Evolutionary conservation across 1,284 basidiomycete genomes (phyloP).

Genomic region (Microbotryum silenes-acaulis): DNA sequence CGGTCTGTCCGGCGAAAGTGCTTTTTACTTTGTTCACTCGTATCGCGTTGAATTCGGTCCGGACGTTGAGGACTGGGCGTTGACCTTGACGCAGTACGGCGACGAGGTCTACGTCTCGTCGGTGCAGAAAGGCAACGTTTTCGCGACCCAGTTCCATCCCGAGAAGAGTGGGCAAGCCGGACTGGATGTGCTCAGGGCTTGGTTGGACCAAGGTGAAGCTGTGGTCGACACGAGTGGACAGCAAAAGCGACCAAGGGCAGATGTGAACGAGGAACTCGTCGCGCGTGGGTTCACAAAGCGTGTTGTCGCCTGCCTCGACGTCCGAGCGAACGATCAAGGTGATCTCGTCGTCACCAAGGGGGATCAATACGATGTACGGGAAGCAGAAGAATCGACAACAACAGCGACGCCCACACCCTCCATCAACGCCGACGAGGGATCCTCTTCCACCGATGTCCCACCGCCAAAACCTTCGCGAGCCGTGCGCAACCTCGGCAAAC

Average conservation of each 20-base stretch:
- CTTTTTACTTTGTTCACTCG: conserved; percentile 98
- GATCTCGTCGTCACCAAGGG: conserved; percentile 99
- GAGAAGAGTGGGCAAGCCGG: conserved; percentile 96
- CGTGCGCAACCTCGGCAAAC: conserved; percentile 96
- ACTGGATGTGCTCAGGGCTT: conserved; percentile 67
- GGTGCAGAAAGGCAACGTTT: conserved; percentile 77
- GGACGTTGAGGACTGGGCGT: conserved; percentile 58
- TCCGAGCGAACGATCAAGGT: conserved; percentile 88
- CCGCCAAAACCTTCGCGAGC: conserved; percentile 45
- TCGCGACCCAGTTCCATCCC: conserved; percentile 95
- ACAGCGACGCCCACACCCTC: conserved; percentile 41
- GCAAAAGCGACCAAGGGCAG: conserved; percentile 10
- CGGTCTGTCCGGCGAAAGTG: conserved; percentile 42
- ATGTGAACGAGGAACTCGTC: conserved; percentile 30
- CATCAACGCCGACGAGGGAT: conserved; percentile 29
- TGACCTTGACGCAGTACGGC: conserved; percentile 88
- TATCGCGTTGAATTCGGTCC: conserved; percentile 69
- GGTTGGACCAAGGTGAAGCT: conserved; percentile 51
- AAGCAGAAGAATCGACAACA: conserved; percentile 45
- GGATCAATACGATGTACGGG: conserved; percentile 97
- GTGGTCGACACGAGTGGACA: conserved; percentile 25
- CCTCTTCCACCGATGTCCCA: conserved; percentile 15
- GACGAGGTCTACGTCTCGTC: conserved; percentile 84
- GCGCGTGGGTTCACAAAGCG: conserved; percentile 72
- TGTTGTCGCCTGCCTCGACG: conserved; percentile 96